A percentile compares a stretch with the other conserved stretches of the same genome.
These are phyloP conservation scores for Fraxinus quadrangulata DNA, from an alignment of 257 asterid species.

Conservation along the genomic window DNA sequence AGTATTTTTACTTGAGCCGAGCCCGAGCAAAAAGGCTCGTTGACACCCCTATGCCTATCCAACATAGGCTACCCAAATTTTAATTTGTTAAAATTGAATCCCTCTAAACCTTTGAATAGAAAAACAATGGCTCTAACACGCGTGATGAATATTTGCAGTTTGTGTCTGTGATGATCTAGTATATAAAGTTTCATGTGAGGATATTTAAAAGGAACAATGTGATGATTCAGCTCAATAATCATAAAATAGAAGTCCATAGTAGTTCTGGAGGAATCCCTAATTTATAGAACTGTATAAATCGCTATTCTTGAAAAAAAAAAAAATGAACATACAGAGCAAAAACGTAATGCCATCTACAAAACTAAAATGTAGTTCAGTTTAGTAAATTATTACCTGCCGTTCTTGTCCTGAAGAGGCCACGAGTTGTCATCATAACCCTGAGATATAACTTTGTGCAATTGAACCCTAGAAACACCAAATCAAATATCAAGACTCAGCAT, in stretches of 20 bases:
- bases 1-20: too few species aligned
- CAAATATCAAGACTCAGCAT: conserved; percentile 10
- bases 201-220: neutral
- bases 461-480: conserved; percentile 58
- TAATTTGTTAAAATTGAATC: neutral
- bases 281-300: neutral
- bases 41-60: neutral
- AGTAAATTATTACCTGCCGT: conserved; percentile 59
- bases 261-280: neutral
- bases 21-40: too few species aligned
- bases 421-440: conserved; percentile 75
- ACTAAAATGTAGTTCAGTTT: neutral
- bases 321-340: neutral
- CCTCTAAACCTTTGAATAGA: neutral
- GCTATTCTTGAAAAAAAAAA: neutral
- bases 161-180: neutral
- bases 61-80: neutral
- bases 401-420: conserved; percentile 84
- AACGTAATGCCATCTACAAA: conserved; percentile 14
- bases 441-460: conserved; percentile 72
- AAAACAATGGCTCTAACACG: neutral
- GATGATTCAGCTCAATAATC: neutral
- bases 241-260: neutral
- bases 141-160: neutral
- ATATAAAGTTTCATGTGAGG: neutral